These are phyloP conservation scores for Ricinus communis DNA, from an alignment of 345 rosid species.

Conservation along the genomic window DNA sequence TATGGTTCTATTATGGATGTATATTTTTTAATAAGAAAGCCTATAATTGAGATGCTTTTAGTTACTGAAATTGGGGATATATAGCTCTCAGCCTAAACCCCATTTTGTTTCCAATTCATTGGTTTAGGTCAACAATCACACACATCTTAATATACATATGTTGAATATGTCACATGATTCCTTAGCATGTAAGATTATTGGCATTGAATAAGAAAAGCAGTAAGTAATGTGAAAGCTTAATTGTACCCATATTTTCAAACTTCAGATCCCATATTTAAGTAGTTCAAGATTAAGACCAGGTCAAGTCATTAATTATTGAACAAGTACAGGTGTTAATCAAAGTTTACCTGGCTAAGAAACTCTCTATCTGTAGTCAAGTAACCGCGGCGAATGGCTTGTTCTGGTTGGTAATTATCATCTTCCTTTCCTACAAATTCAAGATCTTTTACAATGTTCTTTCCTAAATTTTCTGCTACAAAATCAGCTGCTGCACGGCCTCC, in stretches of 20 bases:
- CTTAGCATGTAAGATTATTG: not conserved
- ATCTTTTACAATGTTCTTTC: slow-evolving; percentile 44
- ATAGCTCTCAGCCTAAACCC: too few species aligned
- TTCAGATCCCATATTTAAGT: not conserved
- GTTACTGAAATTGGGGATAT: too few species aligned
- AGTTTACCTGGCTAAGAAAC: slow-evolving; percentile 48
- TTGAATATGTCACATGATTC: not conserved
- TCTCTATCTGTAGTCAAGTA: slow-evolving; percentile 44
- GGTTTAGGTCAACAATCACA: not conserved
- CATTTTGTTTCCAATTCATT: not conserved
- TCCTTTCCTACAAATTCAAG: slow-evolving; percentile 19
- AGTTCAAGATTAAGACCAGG: not conserved
- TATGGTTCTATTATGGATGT: too few species aligned
- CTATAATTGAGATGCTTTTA: too few species aligned
- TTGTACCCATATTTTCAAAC: not conserved
- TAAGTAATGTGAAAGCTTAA: not conserved
- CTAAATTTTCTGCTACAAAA: slow-evolving; percentile 45
- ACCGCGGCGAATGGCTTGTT: slow-evolving; percentile 40
- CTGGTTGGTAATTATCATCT: slow-evolving; percentile 1
- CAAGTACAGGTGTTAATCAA: not conserved
- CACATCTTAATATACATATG: not conserved
- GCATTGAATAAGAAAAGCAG: not conserved
- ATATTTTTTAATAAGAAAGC: too few species aligned
- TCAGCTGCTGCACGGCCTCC: slow-evolving; percentile 50
- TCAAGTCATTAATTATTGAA: not conserved